A percentile compares a stretch with the other conserved stretches of the same genome.
These are phyloP conservation scores for Lactarius akahatsu DNA, from an alignment of 768 basidiomycete species.

Conservation along the genomic window DNA sequence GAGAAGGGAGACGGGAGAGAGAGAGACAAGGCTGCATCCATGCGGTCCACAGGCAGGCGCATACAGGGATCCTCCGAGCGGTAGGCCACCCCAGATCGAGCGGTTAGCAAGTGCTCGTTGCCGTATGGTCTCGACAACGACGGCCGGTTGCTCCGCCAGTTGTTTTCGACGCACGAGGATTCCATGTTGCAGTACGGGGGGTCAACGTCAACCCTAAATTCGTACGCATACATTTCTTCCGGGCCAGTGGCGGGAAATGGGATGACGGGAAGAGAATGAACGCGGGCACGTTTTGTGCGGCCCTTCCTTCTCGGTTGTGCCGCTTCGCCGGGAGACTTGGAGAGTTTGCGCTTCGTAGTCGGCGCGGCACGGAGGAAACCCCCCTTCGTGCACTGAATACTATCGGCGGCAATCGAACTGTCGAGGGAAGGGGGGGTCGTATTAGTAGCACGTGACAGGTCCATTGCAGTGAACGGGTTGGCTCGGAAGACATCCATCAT, in stretches of 20 bases:
- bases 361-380: neutral
- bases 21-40: neutral
- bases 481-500: constrained; percentile 30
- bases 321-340: constrained; percentile 4
- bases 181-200: neutral
- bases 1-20: neutral
- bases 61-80: constrained; percentile 8
- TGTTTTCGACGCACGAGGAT: neutral
- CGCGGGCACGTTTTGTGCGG: constrained; percentile 25
- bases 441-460: neutral
- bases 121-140: neutral
- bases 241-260: constrained; percentile 29
- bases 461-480: constrained; percentile 19
- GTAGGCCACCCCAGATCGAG: constrained; percentile 7
- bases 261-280: constrained; percentile 14
- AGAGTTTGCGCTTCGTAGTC: constrained; percentile 15
- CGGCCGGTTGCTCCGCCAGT: constrained; percentile 1
- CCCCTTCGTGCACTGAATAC: neutral
- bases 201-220: constrained; percentile 25
- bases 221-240: constrained; percentile 29
- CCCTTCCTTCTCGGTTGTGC: constrained; percentile 19
- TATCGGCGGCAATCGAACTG: constrained; percentile 1
- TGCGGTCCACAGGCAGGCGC: neutral
- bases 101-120: neutral
- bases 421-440: constrained; percentile 6